Percentiles rank a stretch among this genome's conserved stretches.
Conservation (phyloP, 192 early-diverging fungal species). For the Umbelopsis ramanniana region DNA sequence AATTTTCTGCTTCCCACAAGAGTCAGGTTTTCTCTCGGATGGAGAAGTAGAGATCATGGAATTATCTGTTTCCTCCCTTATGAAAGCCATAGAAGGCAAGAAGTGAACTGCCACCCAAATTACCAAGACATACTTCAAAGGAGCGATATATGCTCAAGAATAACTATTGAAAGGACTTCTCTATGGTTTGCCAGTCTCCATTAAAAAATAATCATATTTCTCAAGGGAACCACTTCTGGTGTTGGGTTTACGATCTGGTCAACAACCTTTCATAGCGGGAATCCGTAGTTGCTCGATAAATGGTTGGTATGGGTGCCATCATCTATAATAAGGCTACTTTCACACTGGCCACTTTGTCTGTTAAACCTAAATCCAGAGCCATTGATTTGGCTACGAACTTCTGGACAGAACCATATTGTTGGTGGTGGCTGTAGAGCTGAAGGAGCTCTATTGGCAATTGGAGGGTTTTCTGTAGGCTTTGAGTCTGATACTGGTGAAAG, state of each 20-base stretch:
- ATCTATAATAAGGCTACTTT: neutral
- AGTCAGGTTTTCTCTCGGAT: neutral
- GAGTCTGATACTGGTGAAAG: slow-evolving; percentile 13
- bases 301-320: slow-evolving; percentile 1
- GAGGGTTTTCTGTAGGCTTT: neutral
- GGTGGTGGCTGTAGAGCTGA: slow-evolving; percentile 16
- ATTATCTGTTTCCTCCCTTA: neutral
- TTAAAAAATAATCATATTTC: neutral
- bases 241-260: neutral
- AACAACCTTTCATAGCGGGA: neutral
- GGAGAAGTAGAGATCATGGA: neutral
- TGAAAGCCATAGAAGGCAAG: slow-evolving; percentile 4
- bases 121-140: neutral
- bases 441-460: slow-evolving; percentile 8
- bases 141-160: neutral
- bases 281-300: neutral
- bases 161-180: neutral
- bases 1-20: neutral
- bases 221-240: neutral
- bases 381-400: neutral
- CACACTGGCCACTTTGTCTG: neutral
- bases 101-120: neutral
- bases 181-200: slow-evolving; percentile 4
- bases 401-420: neutral
- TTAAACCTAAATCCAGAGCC: neutral